These are phyloP conservation scores for Globisporangium paddicum DNA, from an alignment of 352 stramenopile species.

Conservation along the genomic window DNA sequence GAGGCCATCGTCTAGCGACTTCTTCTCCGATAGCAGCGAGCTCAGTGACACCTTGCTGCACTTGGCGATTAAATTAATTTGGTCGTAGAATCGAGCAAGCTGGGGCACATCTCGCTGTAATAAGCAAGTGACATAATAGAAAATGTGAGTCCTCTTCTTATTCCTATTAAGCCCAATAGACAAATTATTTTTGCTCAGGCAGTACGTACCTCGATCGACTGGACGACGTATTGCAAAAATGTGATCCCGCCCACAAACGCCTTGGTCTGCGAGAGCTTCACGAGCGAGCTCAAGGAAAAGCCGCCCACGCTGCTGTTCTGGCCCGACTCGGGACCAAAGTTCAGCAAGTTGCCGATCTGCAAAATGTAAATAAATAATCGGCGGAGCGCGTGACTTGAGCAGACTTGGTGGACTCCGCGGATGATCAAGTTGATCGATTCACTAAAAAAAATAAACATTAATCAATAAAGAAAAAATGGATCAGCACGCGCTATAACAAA, in stretches of 20 bases:
- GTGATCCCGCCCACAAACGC: slow-evolving; percentile 78
- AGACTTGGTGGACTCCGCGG: slow-evolving; percentile 73
- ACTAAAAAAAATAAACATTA: slow-evolving; percentile 10
- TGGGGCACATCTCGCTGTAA: slow-evolving; percentile 54
- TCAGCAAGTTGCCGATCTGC: slow-evolving; percentile 34
- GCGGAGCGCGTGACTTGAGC: slow-evolving; percentile 59
- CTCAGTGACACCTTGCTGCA: slow-evolving; percentile 69
- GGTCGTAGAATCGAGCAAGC: slow-evolving; percentile 67
- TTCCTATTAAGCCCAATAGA: not conserved
- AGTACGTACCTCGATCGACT: slow-evolving; percentile 57
- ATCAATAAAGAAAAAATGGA: not conserved
- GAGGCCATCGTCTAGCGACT: slow-evolving; percentile 54
- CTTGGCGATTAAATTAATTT: slow-evolving; percentile 71
- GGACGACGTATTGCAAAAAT: slow-evolving; percentile 84
- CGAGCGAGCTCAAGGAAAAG: slow-evolving; percentile 73
- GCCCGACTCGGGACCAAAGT: slow-evolving; percentile 58
- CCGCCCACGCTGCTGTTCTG: slow-evolving; percentile 36
- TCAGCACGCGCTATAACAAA: too few relatives aligned
- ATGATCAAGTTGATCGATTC: slow-evolving; percentile 78
- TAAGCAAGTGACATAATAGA: not conserved
- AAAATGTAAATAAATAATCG: slow-evolving; percentile 88
- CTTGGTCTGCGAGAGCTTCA: slow-evolving; percentile 87
- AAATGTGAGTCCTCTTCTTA: not conserved
- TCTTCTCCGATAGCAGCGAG: slow-evolving; percentile 65
- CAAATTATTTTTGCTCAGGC: not conserved